Conservation (phyloP, 2,329 filamentous ascomycete genomes). For the Scleromitrula shiraiana region DNA sequence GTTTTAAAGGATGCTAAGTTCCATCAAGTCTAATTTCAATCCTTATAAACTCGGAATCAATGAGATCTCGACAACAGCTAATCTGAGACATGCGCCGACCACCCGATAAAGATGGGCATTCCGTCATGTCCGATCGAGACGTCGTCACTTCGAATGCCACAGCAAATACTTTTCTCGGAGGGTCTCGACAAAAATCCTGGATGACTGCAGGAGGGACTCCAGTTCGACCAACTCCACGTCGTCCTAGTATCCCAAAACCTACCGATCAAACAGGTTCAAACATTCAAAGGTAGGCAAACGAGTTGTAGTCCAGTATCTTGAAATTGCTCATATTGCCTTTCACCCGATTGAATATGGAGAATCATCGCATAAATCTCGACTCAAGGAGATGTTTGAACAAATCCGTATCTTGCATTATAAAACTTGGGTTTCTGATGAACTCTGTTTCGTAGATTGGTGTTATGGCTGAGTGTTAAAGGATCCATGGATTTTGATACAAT, state of each 20-base stretch:
- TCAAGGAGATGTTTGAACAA: no score
- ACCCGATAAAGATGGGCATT: conserved; percentile 25
- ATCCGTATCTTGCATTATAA: no score
- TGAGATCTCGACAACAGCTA: conserved; percentile 11
- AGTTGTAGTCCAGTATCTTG: no score
- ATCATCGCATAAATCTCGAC: no score
- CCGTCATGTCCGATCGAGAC: conserved; percentile 23
- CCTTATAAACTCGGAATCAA: conserved; percentile 12
- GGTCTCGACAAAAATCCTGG: conserved; percentile 29
- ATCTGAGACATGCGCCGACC: conserved; percentile 27
- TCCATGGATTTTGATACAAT: no score
- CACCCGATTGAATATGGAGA: no score
- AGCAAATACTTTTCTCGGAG: conserved; percentile 29
- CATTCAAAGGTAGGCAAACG: conserved; percentile 15
- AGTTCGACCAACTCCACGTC: conserved; percentile 26
- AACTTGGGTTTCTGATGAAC: no score
- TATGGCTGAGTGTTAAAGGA: no score
- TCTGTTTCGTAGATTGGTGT: no score
- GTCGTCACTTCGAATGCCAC: conserved; percentile 30
- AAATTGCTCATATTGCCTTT: no score
- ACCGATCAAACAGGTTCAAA: conserved; percentile 9
- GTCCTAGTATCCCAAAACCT: conserved; percentile 15
- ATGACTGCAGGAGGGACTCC: conserved; percentile 24
- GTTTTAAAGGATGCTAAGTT: background rate
- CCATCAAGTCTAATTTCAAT: conserved; percentile 8